phyloP scores from a whole-genome alignment of 805 yeast species.

The Candida morakotiae region DNA sequence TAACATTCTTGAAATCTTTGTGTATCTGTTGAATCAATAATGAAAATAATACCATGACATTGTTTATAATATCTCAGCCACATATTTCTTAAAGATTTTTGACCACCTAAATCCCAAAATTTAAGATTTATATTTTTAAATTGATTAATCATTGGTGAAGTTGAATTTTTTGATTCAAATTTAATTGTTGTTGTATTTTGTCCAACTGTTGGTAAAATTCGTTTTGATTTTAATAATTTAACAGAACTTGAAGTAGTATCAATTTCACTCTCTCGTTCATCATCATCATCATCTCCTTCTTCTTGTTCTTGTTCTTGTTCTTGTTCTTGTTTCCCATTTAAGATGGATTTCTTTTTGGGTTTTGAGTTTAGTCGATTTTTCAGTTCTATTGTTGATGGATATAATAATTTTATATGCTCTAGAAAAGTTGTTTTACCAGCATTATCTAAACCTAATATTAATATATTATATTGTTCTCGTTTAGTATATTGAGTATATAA shows the following conservation, averaged over 20 bases:
- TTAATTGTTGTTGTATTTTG: conserved; percentile 62
- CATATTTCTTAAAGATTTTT: conserved; percentile 72
- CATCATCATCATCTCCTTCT: conserved; percentile 6
- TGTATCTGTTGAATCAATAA: conserved; percentile 87
- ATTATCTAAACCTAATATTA: conserved; percentile 88
- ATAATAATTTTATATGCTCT: conserved; percentile 37
- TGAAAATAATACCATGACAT: conserved; percentile 89
- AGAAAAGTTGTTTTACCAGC: conserved; percentile 80
- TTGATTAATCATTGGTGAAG: conserved; percentile 24
- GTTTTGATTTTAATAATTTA: conserved; percentile 37
- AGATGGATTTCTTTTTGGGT: too few relatives aligned
- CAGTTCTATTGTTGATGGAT: conserved; percentile 22
- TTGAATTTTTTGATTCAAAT: conserved; percentile 34
- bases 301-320: conserved; percentile 9
- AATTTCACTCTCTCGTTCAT: conserved; percentile 6
- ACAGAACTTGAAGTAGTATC: conserved; percentile 9
- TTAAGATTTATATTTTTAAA: conserved; percentile 54
- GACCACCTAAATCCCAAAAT: conserved; percentile 98
- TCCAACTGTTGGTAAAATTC: conserved; percentile 91
- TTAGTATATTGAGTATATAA: conserved; percentile 42
- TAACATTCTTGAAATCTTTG: conserved; percentile 80
- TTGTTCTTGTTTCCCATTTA: too few relatives aligned
- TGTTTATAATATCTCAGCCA: conserved; percentile 85
- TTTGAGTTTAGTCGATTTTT: conserved; percentile 8
- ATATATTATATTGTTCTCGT: conserved; percentile 42